Base-by-base conservation (phyloP, 169 alveolate genomes). In the Eimeria zaria region DNA sequence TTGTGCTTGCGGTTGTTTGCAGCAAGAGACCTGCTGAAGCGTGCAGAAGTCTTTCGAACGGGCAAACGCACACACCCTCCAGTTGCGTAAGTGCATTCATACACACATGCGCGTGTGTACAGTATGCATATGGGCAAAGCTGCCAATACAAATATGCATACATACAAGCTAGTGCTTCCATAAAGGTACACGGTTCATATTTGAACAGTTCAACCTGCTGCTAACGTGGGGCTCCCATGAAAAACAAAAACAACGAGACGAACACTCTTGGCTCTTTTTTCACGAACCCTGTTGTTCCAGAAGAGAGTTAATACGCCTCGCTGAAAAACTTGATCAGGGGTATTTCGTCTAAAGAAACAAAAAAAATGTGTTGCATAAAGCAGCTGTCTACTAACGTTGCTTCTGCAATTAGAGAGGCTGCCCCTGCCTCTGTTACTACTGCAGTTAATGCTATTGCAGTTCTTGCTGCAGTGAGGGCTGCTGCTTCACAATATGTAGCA, bases 401-500 rank as follows among this genome's bases (percentile, higher is more conserved):
- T 81, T 5, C 36, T 83, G 53, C 74, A 33, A 53, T 14, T 33
- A 44, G 53, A 24, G 71, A 14, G 69, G 71, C 36, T 53, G 9
- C 48, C 71, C 62, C 24, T 30, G 64, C 2, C 36, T 20, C 91
- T 83, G 91, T 76, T 83, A 64, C 53, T 24, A 62, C 58, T 55
- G 55, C 76, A n/a, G 91, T 22, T n/a, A 14, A 18, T 33, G n/a
- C 53, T 53, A n/a, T 46, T 81, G 90, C 73, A 16, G 48, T 33
- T 33, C 39, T 58, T 53, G 91, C 71, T 22, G 58, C 91, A 55
- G 76, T 39, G 46, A 39, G 48, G 67, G 89, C 30, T 46, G 89
- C 89, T 80, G 69, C 41, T 46, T 46, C 27, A 11, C 64, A 78
- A 27, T 8, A 46, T 44, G 83, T 39, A 39, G 55, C 55, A 18